phyloP scores from a whole-genome alignment of 1,284 basidiomycete species.

The Trametes polyzona region DNA sequence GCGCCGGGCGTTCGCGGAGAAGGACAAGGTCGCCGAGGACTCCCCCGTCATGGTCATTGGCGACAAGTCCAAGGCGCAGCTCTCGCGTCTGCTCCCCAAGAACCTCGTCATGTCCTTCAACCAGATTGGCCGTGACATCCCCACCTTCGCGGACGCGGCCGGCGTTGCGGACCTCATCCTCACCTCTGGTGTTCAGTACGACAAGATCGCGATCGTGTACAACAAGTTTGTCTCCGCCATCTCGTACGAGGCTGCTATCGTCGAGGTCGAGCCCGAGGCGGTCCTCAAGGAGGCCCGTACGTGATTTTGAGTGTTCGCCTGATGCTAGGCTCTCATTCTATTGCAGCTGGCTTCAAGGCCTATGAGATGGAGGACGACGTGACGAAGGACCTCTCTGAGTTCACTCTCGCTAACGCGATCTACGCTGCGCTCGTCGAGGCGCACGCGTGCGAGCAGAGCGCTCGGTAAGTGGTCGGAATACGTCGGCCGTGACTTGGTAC shows the following conservation, averaged over 20 bases:
- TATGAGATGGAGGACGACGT: slow-evolving; percentile 98
- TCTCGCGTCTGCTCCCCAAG: slow-evolving; percentile 67
- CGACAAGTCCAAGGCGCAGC: slow-evolving; percentile 97
- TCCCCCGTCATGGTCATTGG: slow-evolving; percentile 87
- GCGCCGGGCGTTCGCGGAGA: slow-evolving; percentile 65
- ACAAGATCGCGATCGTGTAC: slow-evolving; percentile 89
- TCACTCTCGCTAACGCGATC: slow-evolving; percentile 96
- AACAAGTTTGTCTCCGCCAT: slow-evolving; percentile 96
- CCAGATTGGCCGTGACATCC: slow-evolving; percentile 96
- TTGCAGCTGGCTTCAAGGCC: slow-evolving; percentile 79
- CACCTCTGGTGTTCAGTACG: slow-evolving; percentile 86
- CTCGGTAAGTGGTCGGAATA: slow-evolving; percentile 56
- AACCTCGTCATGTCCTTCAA: slow-evolving; percentile 92
- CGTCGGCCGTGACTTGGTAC: neutral
- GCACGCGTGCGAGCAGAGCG: slow-evolving; percentile 94
- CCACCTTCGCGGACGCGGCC: slow-evolving; percentile 95
- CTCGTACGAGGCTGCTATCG: slow-evolving; percentile 83
- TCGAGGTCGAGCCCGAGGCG: slow-evolving; percentile 84
- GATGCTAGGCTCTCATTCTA: neutral
- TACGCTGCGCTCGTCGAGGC: slow-evolving; percentile 94
- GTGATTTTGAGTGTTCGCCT: slow-evolving; percentile 35
- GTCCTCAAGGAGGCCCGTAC: slow-evolving; percentile 77
- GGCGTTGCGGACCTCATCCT: slow-evolving; percentile 93
- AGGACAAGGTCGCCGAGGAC: slow-evolving; percentile 58
- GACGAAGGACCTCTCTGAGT: slow-evolving; percentile 93